Conservation (phyloP, 768 basidiomycete species). For the Boletus sp. region DNA sequence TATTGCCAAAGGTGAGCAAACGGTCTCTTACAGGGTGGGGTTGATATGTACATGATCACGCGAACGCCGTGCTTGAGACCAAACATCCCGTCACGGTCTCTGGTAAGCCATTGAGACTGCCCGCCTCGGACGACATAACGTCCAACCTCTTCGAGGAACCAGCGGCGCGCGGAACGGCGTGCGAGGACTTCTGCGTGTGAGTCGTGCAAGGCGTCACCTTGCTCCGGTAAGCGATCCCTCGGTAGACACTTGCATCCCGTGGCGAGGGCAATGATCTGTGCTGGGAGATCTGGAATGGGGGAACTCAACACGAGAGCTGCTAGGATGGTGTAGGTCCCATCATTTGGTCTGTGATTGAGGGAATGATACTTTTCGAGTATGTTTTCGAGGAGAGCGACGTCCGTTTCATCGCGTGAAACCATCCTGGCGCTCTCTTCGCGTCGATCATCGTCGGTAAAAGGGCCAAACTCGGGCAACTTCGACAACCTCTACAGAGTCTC, state of each 20-base stretch:
- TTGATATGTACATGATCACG: slow-evolving; percentile 75
- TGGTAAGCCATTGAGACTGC: slow-evolving; percentile 50
- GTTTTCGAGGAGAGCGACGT: slow-evolving; percentile 32
- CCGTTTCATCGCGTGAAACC: slow-evolving; percentile 10
- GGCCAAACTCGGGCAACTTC: too few species aligned
- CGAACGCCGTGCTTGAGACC: slow-evolving; percentile 43
- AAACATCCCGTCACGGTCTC: slow-evolving; percentile 39
- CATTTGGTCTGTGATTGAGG: slow-evolving; percentile 48
- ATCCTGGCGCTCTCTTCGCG: too few species aligned
- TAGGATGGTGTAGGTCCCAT: slow-evolving; percentile 59
- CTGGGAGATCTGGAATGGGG: slow-evolving; percentile 12
- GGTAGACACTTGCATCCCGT: slow-evolving; percentile 90
- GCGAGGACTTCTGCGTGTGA: slow-evolving; percentile 93
- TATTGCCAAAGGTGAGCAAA: slow-evolving; percentile 46
- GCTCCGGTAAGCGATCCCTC: slow-evolving; percentile 49
- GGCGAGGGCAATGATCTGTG: slow-evolving; percentile 64
- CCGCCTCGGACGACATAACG: slow-evolving; percentile 17
- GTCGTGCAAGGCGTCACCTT: slow-evolving; percentile 83
- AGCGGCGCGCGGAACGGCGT: slow-evolving; percentile 69
- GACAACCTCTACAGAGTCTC: too few species aligned
- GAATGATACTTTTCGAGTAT: slow-evolving; percentile 44
- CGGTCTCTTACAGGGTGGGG: slow-evolving; percentile 49
- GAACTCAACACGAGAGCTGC: slow-evolving; percentile 54
- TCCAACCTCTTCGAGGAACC: slow-evolving; percentile 72
- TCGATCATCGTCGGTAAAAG: too few species aligned